Conservation (phyloP, 129 eudicot species). For the Helianthus tuberosus region DNA sequence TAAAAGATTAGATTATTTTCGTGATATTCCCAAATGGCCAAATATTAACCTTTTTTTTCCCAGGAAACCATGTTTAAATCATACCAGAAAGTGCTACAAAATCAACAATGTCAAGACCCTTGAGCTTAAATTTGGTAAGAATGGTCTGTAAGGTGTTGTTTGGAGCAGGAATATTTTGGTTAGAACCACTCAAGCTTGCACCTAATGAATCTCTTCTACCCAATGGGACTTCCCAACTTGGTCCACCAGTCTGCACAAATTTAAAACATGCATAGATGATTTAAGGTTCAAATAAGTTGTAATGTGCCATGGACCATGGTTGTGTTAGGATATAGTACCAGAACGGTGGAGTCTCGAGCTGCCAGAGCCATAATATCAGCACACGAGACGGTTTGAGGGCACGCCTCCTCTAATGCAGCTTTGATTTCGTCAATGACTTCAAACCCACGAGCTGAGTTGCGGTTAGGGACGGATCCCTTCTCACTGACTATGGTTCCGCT, state of each 20-base stretch:
- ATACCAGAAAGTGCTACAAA: conserved; percentile 41
- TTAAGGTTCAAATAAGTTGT: background rate
- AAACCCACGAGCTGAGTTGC: conserved; percentile 48
- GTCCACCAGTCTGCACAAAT: conserved; percentile 51
- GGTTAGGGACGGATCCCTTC: conserved; percentile 51
- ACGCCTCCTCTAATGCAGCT: conserved; percentile 45
- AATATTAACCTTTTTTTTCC: background rate
- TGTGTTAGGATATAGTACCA: conserved; percentile 16
- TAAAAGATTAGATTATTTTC: too few relatives aligned
- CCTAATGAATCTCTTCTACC: conserved; percentile 53
- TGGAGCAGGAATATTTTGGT: conserved; percentile 63
- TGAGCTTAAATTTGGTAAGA: conserved; percentile 49
- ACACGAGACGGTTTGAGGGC: conserved; percentile 56
- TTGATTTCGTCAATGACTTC: conserved; percentile 53
- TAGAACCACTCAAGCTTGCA: conserved; percentile 61
- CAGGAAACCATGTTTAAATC: background rate
- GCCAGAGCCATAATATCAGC: conserved; percentile 52
- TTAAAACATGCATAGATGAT: conserved; percentile 3
- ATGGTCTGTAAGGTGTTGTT: conserved; percentile 60
- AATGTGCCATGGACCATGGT: background rate
- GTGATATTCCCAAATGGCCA: too few relatives aligned
- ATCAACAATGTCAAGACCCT: conserved; percentile 56
- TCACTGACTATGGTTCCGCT: conserved; percentile 43
- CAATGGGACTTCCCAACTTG: conserved; percentile 55
- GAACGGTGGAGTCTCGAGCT: conserved; percentile 50